Evolutionary conservation across 331 rosid genomes (phyloP), one percentile per base, ranked within the genome.

Genomic region (Saraca asoca): DNA sequence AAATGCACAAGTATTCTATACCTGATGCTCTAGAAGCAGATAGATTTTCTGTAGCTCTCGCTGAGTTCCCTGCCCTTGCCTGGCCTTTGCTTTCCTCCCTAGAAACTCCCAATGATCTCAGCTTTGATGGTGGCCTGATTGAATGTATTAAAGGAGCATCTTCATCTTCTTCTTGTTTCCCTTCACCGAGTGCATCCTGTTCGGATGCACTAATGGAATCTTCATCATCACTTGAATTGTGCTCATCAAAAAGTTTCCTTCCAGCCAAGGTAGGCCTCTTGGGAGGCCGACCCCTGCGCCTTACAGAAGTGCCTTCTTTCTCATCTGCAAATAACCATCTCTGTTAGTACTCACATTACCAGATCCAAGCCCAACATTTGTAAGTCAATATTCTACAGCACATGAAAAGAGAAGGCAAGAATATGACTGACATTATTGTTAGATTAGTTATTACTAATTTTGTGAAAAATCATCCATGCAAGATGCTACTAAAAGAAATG

Each of bases 241-340:
- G 96, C 63, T 81, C 95, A 41, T 85, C 89, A 79, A 90, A 93
- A 76, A 90, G 95, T 74, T 85, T 86, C 76, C 88, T 93, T 60
- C 95, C 95, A 43, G 79, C 60, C 37, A 91, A 64, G 62, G 72
- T 76, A 64, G 78, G 88, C 78, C 54, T 70, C 73, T 93, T 93
- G 7, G 85, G 96, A 39, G 98, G 98, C 44, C 98, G 95, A 58
- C 98, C 98, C 81, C 95, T 83, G 52, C 91, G 90, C 78, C 80
- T 84, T 12, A 67, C 83, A 49, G 91, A 8, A 55, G 69, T 64
- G 55, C 87, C 87, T 49, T 87, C 98, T 74, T 86, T 84, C 69
- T 90, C 98, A 73, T 93, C 98, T 89, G 88, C 85, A 67, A 66
- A 51, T 31, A 62, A 69, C 54, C 17, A 39, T 33, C 18, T 11